A percentile compares a stretch with the other conserved stretches of the same genome.
These are phyloP conservation scores for Plasmodium vivax DNA, from an alignment of 169 alveolate genomes.

Conservation along the genomic window DNA sequence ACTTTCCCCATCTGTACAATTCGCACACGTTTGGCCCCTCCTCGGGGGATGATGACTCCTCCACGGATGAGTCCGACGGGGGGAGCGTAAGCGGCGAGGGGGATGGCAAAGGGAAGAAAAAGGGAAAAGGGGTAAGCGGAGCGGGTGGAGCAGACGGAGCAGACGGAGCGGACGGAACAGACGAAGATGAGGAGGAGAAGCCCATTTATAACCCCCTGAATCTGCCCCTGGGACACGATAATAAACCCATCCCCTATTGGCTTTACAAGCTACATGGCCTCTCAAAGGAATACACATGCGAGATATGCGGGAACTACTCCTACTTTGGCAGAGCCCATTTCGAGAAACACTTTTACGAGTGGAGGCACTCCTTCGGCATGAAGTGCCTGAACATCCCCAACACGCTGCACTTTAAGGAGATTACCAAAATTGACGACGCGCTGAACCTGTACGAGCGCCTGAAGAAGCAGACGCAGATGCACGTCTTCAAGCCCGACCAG, in stretches of 20 bases:
- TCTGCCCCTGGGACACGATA: conserved; percentile 99
- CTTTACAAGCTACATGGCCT: conserved; percentile 98
- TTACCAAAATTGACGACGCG: conserved; percentile 87
- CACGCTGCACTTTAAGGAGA: conserved; percentile 97
- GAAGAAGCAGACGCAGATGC: conserved; percentile 89
- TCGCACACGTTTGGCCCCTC: conserved; percentile 78
- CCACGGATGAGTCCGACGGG: conserved; percentile 56
- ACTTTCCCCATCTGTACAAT: conserved; percentile 34
- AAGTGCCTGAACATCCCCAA: conserved; percentile 99
- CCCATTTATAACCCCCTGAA: conserved; percentile 97
- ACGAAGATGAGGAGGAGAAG: conserved; percentile 91
- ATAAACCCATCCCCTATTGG: conserved; percentile 99
- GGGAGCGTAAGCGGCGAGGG: conserved; percentile 71
- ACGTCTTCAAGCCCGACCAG: conserved; percentile 91
- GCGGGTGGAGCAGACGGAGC: conserved; percentile 90
- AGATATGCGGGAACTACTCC: conserved; percentile 98
- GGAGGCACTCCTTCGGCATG: conserved; percentile 99
- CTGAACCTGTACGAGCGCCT: conserved; percentile 94
- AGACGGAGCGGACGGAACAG: conserved; percentile 89
- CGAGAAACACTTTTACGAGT: conserved; percentile 98
- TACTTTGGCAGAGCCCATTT: conserved; percentile 99
- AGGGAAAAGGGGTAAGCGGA: conserved; percentile 79
- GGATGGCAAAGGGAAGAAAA: conserved; percentile 89
- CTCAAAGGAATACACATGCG: conserved; percentile 98
- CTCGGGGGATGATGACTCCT: conserved; percentile 77